Evolutionary conservation across 192 early-diverging fungal genomes (phyloP), one percentile per base, ranked within the genome.

Genomic region (Podila epicladia): DNA sequence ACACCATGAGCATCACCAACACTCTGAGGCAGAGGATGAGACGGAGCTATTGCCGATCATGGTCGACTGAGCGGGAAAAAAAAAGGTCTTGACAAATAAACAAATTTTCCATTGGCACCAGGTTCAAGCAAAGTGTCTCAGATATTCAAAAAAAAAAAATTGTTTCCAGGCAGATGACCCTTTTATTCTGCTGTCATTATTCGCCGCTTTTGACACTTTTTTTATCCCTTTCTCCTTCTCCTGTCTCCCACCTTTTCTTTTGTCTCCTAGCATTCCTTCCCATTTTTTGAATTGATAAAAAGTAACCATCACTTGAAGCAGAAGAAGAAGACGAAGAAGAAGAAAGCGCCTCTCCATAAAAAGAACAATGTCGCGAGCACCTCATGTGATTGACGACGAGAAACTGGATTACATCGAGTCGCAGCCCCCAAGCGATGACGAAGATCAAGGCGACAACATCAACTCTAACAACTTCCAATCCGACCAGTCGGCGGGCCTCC

Each of bases 321-420:
- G n/a, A 53, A 53, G 50, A 53, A n/a, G 17, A 20, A 20, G 13
- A 51, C 3, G 20, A 53, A 53, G 22, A 53, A 53, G 7, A 53
- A 53, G 38, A 9, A 41, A 41, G 38, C 9, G 0, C 11, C 11
- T 15, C 2, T 15, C 11, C 41, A 15, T 3, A 61, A 61, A 28
- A 61, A 4, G 26, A 60, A 61, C 17, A 13, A 61, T 31, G 59
- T 61, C 59, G 26, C 11, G 59, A 61, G 28, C 59, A 61, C 59
- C 58, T 0, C 41, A 62, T 31, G 28, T 58, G 6, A 60, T 69
- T 17, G 58, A 69, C 41, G 72, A 73, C 41, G 72, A 73, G 26
- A 73, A 65, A 37, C 64, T 73, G 9, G 72, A 73, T 28, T 73
- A 50, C 32, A 73, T 73, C 28, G 72, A 73, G 45, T 65, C 72